These are phyloP conservation scores for Rhododendron molle DNA, from an alignment of 148 eudicot species.

Conservation along the genomic window DNA sequence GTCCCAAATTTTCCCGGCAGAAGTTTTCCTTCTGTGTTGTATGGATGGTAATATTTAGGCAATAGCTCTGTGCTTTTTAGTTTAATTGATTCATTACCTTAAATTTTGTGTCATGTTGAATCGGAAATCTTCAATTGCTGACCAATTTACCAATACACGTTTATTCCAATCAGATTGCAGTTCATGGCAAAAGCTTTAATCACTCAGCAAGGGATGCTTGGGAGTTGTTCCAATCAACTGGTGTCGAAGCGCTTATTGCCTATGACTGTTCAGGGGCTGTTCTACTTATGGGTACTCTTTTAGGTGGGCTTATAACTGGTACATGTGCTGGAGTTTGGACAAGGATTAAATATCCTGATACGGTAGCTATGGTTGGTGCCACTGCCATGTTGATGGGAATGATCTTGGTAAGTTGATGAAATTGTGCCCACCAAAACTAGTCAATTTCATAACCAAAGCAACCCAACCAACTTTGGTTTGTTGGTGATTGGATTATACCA, in stretches of 20 bases:
- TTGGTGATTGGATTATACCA: not conserved
- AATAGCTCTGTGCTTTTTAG: not conserved
- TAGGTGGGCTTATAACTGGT: conserved; percentile 88
- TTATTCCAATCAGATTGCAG: conserved; percentile 59
- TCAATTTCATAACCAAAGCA: not conserved
- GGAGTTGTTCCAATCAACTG: conserved; percentile 96
- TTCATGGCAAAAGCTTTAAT: conserved; percentile 90
- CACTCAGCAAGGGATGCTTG: conserved; percentile 96
- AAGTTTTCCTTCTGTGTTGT: not conserved
- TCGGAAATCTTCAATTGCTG: not conserved
- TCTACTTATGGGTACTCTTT: conserved; percentile 74
- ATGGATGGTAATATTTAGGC: conserved; percentile 1
- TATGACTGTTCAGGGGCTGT: conserved; percentile 98
- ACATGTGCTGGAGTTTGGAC: conserved; percentile 89
- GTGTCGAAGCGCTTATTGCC: conserved; percentile 90
- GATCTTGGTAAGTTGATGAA: conserved; percentile 63
- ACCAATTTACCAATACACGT: not conserved
- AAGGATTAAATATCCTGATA: conserved; percentile 59
- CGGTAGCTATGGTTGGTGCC: conserved; percentile 76
- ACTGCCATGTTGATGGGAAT: conserved; percentile 97
- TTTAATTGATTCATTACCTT: not conserved
- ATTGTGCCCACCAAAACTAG: not conserved
- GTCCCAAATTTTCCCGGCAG: not conserved
- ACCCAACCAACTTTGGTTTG: not conserved
- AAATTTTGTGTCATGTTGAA: not conserved